Evolutionary conservation across 345 rosid genomes (phyloP).

Genomic region (Citrus hindsii): DNA sequence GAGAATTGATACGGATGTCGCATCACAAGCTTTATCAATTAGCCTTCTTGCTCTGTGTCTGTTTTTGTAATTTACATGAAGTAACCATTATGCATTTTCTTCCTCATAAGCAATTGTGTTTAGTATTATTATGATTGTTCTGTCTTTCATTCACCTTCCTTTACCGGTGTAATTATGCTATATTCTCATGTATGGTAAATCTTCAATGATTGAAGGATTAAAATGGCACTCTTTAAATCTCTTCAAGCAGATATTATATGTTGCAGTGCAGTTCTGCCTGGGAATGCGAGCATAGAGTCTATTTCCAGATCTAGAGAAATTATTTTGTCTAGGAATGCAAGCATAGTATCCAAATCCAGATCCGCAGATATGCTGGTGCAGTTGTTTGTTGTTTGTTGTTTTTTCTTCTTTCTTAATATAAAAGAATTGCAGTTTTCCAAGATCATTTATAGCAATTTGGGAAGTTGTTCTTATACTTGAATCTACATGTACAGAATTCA

Average conservation of each 20-base stretch:
- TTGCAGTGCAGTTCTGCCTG: too few relatives aligned
- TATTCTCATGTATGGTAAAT: neutral
- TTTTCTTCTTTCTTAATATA: neutral
- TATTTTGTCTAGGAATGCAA: too few relatives aligned
- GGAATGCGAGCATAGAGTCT: too few relatives aligned
- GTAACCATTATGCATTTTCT: neutral
- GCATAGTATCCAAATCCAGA: neutral
- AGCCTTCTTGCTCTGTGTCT: neutral
- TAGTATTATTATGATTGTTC: neutral
- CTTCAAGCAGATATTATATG: neutral
- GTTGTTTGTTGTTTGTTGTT: neutral
- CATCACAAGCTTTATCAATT: constrained; percentile 2
- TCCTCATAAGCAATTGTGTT: neutral
- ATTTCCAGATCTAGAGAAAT: neutral
- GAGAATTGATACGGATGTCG: neutral
- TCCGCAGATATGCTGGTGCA: neutral
- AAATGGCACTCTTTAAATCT: neutral
- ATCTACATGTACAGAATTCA: too few relatives aligned
- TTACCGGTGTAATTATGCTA: neutral
- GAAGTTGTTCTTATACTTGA: too few relatives aligned
- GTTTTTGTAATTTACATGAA: neutral
- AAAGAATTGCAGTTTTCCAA: neutral
- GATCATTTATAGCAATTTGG: too few relatives aligned
- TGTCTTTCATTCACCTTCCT: neutral
- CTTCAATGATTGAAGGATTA: neutral